A percentile compares a stretch with the other conserved stretches of the same genome.
Conservation (phyloP, 306 rosid species). For the Cicer arietinum region DNA sequence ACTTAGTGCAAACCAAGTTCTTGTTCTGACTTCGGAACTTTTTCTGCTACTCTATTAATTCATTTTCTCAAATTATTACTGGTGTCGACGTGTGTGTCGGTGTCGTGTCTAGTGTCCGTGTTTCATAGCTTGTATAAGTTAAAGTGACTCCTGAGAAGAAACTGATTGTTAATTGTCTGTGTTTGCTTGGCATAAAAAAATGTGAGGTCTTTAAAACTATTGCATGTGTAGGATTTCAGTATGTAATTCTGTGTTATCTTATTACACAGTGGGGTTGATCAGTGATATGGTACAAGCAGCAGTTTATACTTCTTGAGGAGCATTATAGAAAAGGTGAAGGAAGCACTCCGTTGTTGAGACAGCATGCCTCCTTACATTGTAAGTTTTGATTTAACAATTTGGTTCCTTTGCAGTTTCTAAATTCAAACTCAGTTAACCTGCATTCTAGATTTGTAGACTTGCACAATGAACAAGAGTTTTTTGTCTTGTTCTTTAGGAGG, state of each 20-base stretch:
- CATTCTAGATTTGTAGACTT: background rate
- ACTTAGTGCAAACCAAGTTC: background rate
- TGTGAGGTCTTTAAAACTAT: background rate
- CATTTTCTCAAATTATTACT: too few relatives aligned
- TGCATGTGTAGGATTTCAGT: slow-evolving; percentile 11
- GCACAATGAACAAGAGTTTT: background rate
- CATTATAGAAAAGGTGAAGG: slow-evolving; percentile 72
- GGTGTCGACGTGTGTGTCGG: too few relatives aligned
- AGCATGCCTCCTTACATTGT: slow-evolving; percentile 88
- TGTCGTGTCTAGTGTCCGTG: too few relatives aligned
- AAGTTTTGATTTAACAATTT: slow-evolving; percentile 31
- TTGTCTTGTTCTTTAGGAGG: too few relatives aligned
- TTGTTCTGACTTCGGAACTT: background rate
- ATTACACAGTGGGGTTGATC: slow-evolving; percentile 80
- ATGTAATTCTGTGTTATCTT: slow-evolving; percentile 42
- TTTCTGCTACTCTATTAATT: too few relatives aligned
- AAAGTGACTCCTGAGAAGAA: too few relatives aligned
- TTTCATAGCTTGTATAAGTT: too few relatives aligned
- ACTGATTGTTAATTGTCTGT: too few relatives aligned
- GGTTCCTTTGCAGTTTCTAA: slow-evolving; percentile 3
- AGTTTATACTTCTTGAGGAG: slow-evolving; percentile 94
- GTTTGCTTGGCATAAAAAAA: background rate
- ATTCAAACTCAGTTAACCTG: background rate
- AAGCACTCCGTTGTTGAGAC: slow-evolving; percentile 76
- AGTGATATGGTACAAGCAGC: slow-evolving; percentile 71